Conservation (phyloP, 306 rosid genomes). For the Bauhinia variegata region DNA sequence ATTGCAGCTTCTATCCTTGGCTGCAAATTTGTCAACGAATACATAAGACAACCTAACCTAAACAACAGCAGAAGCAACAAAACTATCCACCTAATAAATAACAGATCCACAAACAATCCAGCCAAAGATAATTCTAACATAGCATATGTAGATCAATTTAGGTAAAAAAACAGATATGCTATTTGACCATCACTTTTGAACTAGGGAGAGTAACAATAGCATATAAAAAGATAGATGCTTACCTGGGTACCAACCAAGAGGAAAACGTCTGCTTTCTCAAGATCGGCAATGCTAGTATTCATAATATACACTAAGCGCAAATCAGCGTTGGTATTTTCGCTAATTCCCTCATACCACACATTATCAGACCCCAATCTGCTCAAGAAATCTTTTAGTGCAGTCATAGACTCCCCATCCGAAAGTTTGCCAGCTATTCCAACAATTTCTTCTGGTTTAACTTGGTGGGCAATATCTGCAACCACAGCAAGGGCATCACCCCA, state of each 20-base stretch:
- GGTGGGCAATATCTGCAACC: slow-evolving; percentile 77
- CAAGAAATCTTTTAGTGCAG: slow-evolving; percentile 86
- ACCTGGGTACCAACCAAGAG: slow-evolving; percentile 98
- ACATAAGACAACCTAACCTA: slow-evolving; percentile 26
- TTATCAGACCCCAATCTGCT: slow-evolving; percentile 89
- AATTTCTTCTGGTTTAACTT: slow-evolving; percentile 80
- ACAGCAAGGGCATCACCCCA: slow-evolving; percentile 96
- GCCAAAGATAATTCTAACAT: slow-evolving; percentile 22
- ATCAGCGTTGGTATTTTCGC: slow-evolving; percentile 71
- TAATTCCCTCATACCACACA: slow-evolving; percentile 93
- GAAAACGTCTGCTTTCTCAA: slow-evolving; percentile 92
- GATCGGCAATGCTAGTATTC: slow-evolving; percentile 86
- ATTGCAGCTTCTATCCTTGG: slow-evolving; percentile 99
- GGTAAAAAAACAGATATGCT: neutral
- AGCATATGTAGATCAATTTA: slow-evolving; percentile 12
- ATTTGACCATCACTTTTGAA: neutral
- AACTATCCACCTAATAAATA: neutral
- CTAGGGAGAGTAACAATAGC: slow-evolving; percentile 15
- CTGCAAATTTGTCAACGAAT: slow-evolving; percentile 55
- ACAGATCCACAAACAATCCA: neutral
- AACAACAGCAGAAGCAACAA: slow-evolving; percentile 30
- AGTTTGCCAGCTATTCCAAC: slow-evolving; percentile 92
- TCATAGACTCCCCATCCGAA: slow-evolving; percentile 97
- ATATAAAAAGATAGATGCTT: slow-evolving; percentile 32
- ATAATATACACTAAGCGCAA: slow-evolving; percentile 87